phyloP scores from a whole-genome alignment of 352 stramenopile genomes.

The Phytophthora ramorum region DNA sequence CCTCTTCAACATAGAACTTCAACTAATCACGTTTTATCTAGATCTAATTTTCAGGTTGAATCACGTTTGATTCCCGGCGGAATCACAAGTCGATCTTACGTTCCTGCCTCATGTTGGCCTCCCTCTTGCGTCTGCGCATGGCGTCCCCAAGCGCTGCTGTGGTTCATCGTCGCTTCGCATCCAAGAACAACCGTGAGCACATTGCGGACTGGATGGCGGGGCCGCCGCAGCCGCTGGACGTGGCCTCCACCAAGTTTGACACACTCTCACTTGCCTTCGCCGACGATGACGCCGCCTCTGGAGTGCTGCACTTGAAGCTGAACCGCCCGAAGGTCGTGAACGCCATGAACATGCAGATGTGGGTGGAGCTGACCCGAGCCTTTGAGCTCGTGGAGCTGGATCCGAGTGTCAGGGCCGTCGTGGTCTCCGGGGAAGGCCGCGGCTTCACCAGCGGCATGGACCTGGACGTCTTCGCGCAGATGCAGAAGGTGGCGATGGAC shows the following conservation, averaged over 20 bases:
- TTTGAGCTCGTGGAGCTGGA: constrained; percentile 78
- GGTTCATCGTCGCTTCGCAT: constrained; percentile 16
- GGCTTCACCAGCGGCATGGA: constrained; percentile 92
- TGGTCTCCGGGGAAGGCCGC: constrained; percentile 82
- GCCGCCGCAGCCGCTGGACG: constrained; percentile 44
- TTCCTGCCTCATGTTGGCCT: constrained; percentile 11
- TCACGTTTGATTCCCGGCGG: constrained; percentile 27
- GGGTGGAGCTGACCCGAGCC: constrained; percentile 73
- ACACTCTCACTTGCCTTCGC: constrained; percentile 50
- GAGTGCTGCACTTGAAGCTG: constrained; percentile 83
- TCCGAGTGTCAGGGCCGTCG: constrained; percentile 70
- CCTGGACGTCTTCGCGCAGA: constrained; percentile 81
- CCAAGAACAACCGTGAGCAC: constrained; percentile 55
- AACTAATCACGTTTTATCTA: constrained; percentile 25
- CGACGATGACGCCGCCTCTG: constrained; percentile 42
- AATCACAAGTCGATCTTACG: neutral
- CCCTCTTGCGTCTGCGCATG: constrained; percentile 14
- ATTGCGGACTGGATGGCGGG: constrained; percentile 66
- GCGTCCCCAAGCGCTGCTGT: neutral
- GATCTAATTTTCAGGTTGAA: constrained; percentile 5
- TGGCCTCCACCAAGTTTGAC: constrained; percentile 53
- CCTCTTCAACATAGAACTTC: constrained; percentile 20
- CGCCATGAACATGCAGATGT: constrained; percentile 92
- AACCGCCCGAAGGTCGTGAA: constrained; percentile 87
- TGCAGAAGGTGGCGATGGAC: constrained; percentile 66